A percentile compares a stretch with the other conserved stretches of the same genome.
These are phyloP conservation scores for Blastocystis sp. DNA, from an alignment of 352 stramenopile genomes.

Conservation along the genomic window DNA sequence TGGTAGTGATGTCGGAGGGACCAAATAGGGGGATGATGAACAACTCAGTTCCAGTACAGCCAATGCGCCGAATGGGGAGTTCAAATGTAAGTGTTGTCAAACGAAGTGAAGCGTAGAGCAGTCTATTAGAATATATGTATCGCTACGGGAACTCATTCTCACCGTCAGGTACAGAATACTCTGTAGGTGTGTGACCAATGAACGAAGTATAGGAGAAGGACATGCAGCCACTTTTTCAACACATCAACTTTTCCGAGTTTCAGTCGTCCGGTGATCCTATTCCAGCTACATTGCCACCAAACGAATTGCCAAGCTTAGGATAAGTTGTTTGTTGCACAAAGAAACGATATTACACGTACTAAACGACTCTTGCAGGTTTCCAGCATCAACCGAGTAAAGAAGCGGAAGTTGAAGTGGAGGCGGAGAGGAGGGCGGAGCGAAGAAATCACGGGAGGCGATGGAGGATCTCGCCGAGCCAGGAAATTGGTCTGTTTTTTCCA, in stretches of 20 bases:
- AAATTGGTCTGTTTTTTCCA: constrained; percentile 12
- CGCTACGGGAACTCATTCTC: neutral
- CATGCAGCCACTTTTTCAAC: neutral
- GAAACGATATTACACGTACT: neutral
- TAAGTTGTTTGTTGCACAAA: constrained; percentile 22
- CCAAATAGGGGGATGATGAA: neutral
- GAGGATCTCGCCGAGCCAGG: neutral
- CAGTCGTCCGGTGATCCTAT: neutral
- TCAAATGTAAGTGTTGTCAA: neutral
- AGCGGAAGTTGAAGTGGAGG: constrained; percentile 15
- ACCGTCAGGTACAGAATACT: neutral
- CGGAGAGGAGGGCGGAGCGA: neutral
- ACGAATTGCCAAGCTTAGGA: constrained; percentile 16
- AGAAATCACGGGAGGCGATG: neutral
- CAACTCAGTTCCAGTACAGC: neutral
- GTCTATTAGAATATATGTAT: neutral
- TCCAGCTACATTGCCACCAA: neutral
- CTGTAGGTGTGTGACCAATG: neutral
- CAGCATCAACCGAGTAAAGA: constrained; percentile 25
- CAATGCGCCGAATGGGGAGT: neutral
- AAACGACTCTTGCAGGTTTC: neutral
- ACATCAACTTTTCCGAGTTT: neutral
- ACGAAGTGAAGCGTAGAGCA: neutral
- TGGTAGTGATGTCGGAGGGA: neutral
- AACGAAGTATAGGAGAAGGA: neutral